Conservation (phyloP, 2,329 filamentous ascomycete genomes). For the Diaporthe humulicola region DNA sequence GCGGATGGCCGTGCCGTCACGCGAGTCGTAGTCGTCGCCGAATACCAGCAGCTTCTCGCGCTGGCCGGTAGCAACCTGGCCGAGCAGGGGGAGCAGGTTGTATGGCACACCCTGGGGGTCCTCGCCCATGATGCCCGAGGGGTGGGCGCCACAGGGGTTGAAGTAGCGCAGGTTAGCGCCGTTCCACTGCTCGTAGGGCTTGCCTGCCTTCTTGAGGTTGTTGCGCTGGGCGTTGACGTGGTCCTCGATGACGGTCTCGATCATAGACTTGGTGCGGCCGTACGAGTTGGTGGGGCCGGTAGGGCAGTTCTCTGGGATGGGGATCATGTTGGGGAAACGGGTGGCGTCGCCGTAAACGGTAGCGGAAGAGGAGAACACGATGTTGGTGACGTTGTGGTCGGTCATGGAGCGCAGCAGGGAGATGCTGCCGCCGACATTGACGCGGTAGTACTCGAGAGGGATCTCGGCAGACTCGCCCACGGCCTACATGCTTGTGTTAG, state of each 20-base stretch:
- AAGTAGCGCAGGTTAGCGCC: slow-evolving; percentile 95
- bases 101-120: slow-evolving; percentile 96
- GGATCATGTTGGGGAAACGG: slow-evolving; percentile 97
- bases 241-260: slow-evolving; percentile 93
- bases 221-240: slow-evolving; percentile 88
- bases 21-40: slow-evolving; percentile 92
- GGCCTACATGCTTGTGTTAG: slow-evolving; percentile 67
- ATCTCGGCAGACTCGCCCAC: slow-evolving; percentile 96
- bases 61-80: slow-evolving; percentile 95
- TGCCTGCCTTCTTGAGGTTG: slow-evolving; percentile 83
- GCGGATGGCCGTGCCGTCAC: slow-evolving; percentile 92
- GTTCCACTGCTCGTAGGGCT: slow-evolving; percentile 88
- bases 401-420: slow-evolving; percentile 88
- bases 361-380: slow-evolving; percentile 98
- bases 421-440: slow-evolving; percentile 95
- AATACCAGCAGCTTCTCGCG: slow-evolving; percentile 95
- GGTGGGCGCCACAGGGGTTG: slow-evolving; percentile 96
- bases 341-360: slow-evolving; percentile 99
- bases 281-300: slow-evolving; percentile 98
- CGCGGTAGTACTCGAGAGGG: slow-evolving; percentile 96
- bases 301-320: slow-evolving; percentile 96
- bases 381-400: slow-evolving; percentile 91
- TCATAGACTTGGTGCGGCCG: slow-evolving; percentile 93
- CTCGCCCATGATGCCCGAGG: slow-evolving; percentile 97
- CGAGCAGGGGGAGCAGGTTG: slow-evolving; percentile 93